A percentile compares a stretch with the other conserved stretches of the same genome.
Conservation (phyloP, 352 stramenopile species). For the Phytophthora lateralis region DNA sequence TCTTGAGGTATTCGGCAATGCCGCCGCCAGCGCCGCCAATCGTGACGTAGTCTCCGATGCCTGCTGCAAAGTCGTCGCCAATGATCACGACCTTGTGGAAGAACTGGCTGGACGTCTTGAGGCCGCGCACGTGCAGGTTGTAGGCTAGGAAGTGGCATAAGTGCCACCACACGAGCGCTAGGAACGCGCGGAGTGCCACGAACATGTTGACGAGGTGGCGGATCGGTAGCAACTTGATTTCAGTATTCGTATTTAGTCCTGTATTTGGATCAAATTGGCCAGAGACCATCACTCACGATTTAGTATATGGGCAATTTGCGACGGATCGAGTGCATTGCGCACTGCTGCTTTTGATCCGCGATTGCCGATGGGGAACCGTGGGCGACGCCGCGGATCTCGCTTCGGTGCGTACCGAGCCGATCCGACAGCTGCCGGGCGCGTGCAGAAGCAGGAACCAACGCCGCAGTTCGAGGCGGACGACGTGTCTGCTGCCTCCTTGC, state of each 20-base stretch:
- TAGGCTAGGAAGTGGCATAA: constrained; percentile 61
- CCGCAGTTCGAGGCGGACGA: constrained; percentile 26
- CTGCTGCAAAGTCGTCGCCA: constrained; percentile 84
- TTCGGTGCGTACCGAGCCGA: constrained; percentile 30
- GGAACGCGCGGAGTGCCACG: constrained; percentile 49
- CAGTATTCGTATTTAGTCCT: not conserved
- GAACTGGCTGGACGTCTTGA: constrained; percentile 66
- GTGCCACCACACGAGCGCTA: constrained; percentile 73
- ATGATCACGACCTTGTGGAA: constrained; percentile 87
- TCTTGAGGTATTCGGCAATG: constrained; percentile 62
- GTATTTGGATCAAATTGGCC: not conserved
- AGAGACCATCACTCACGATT: constrained; percentile 1
- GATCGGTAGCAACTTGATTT: not conserved
- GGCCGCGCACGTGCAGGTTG: constrained; percentile 44
- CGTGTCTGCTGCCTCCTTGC: not conserved
- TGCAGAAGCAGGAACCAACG: constrained; percentile 29
- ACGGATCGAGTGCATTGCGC: not conserved
- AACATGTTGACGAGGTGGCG: constrained; percentile 25
- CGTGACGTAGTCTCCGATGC: constrained; percentile 79
- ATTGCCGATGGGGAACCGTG: constrained; percentile 67
- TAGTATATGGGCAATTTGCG: constrained; percentile 10
- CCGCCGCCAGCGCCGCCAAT: constrained; percentile 48
- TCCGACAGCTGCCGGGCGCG: constrained; percentile 8
- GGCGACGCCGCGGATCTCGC: constrained; percentile 42
- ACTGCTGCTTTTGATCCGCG: constrained; percentile 5